Conservation (phyloP, 371 early-diverging fungal genomes). For the Sporodiniella umbellata region DNA sequence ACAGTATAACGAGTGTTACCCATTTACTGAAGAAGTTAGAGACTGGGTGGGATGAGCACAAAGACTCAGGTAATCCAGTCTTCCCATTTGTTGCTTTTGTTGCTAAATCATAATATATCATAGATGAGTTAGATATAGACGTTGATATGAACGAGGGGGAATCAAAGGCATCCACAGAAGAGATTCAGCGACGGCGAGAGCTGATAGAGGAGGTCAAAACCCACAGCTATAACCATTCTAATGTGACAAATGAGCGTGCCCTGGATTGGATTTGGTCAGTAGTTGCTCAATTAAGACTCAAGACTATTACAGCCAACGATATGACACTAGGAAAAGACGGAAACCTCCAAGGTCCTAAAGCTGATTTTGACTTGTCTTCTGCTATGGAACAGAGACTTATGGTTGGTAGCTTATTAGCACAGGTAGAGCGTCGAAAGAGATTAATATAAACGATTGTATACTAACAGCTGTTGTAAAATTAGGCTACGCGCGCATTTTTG, state of each 20-base stretch:
- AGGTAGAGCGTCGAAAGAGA: conserved; percentile 15
- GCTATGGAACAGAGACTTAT: conserved; percentile 40
- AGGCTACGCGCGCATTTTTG: conserved; percentile 32
- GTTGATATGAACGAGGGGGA: conserved; percentile 26
- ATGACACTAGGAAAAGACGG: conserved; percentile 38
- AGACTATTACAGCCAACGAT: conserved; percentile 37
- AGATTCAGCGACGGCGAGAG: conserved; percentile 3
- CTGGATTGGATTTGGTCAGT: conserved; percentile 51
- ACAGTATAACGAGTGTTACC: conserved; percentile 24
- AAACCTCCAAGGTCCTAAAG: conserved; percentile 20
- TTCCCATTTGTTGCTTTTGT: background rate
- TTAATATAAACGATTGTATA: background rate
- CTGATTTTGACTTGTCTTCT: conserved; percentile 21
- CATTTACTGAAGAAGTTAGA: conserved; percentile 23
- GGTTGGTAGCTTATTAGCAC: conserved; percentile 27
- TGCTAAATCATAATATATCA: background rate
- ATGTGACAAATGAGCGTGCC: conserved; percentile 27
- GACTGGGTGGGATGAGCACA: conserved; percentile 33
- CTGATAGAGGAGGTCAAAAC: background rate
- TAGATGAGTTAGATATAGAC: conserved; percentile 45
- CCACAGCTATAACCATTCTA: conserved; percentile 6
- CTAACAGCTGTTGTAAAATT: background rate
- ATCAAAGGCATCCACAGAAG: background rate
- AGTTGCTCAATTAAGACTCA: conserved; percentile 32
- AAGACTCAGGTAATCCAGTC: conserved; percentile 20